Base-by-base conservation (phyloP, 306 rosid genomes). In the cucumber (Cucumis sativus) region DNA sequence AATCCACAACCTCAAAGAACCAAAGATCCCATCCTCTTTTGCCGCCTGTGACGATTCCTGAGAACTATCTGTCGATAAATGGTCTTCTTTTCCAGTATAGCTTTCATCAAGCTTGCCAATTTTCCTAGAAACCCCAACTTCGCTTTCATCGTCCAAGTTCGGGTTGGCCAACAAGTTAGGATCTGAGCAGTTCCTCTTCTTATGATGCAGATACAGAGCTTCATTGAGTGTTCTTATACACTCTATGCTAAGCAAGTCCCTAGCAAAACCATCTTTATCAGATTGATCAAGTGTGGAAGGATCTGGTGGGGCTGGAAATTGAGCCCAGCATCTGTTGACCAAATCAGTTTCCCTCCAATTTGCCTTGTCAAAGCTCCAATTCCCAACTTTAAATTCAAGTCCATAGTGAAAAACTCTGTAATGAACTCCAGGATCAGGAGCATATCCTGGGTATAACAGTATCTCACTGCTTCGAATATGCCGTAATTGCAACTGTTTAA, bases 321-420 rank as follows among this genome's bases (percentile, higher is more conserved):
- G 85, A 63, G 89, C 89, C 99, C 97, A 87, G 81, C 99, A 95
- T 83, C 5, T 85, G 87, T 95, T 89, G 18, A 91, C 86, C 87
- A 95, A 62, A 39, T 92, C 97, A 58, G 82, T 80, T 3, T 85
- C 76, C 60, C 97, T 89, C 96, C 92, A 91, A 2, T 85, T 90
- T 79, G 99, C 99, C 79, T 95, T 95, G 86, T 89, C 97, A 75
- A 95, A 88, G 87, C 99, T 95, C 99, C 99, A 95, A 75, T 95
- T 95, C 65, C 99, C 99, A 55, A 91, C 88, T 64, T 79, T 79
- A 82, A 90, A 95, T 74, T 81, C 91, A 82, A 95, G 87, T 78
- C 99, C 99, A 3, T 95, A 95, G 76, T 95, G 99, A 78, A 95
- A 95, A 83, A 95, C 97, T 87, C 99, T 83, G 78, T 92, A 95